These are phyloP conservation scores for Cucumis hystrix DNA, from an alignment of 306 rosid genomes.

Conservation along the genomic window DNA sequence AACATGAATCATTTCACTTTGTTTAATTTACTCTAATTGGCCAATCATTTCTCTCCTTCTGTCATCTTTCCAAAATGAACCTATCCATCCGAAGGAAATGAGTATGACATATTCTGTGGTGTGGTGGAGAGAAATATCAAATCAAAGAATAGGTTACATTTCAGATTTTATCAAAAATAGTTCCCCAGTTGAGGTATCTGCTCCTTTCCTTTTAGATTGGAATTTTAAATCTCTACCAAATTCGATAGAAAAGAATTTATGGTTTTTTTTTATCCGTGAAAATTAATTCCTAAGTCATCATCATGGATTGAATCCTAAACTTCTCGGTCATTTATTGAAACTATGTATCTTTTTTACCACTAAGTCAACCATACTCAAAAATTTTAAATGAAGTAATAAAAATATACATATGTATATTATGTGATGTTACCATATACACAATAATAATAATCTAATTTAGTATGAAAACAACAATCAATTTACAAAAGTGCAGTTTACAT, in stretches of 20 bases:
- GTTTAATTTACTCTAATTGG: neutral
- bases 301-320: too few relatives aligned
- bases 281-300: too few relatives aligned
- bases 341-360: too few relatives aligned
- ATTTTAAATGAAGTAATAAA: neutral
- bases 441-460: too few relatives aligned
- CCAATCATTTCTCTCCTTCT: conserved; percentile 2
- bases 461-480: too few relatives aligned
- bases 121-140: neutral
- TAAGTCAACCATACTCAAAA: too few relatives aligned
- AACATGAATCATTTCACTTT: neutral
- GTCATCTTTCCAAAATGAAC: neutral
- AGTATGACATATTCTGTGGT: neutral
- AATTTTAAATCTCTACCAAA: neutral
- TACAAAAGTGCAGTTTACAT: too few relatives aligned
- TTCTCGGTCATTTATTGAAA: too few relatives aligned
- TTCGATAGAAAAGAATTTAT: too few relatives aligned
- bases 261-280: too few relatives aligned
- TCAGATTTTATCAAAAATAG: neutral
- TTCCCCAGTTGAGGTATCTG: neutral
- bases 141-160: neutral
- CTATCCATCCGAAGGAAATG: neutral
- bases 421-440: too few relatives aligned
- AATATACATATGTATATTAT: too few relatives aligned
- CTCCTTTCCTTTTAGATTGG: neutral